A percentile compares a stretch with the other conserved stretches of the same genome.
Conservation (phyloP, 1,284 basidiomycete species). For the Cerioporus squamosus region DNA sequence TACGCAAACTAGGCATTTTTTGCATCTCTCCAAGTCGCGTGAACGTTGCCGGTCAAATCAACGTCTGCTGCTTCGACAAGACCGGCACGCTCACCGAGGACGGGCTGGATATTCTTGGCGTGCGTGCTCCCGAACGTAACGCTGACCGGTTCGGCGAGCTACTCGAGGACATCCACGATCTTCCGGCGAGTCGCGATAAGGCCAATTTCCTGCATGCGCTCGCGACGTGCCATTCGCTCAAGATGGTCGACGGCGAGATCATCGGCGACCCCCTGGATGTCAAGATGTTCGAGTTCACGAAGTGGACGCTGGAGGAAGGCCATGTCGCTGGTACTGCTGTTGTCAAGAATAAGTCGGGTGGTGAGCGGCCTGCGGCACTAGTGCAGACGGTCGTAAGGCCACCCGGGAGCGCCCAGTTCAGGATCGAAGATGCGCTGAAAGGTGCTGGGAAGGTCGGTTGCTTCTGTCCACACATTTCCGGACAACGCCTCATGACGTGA, state of each 20-base stretch:
- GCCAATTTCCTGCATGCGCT: slow-evolving; percentile 91
- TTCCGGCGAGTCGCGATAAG: slow-evolving; percentile 65
- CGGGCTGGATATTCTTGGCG: slow-evolving; percentile 95
- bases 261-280: slow-evolving; percentile 97
- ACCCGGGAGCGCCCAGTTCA: slow-evolving; percentile 88
- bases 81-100: slow-evolving; percentile 99
- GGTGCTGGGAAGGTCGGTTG: slow-evolving; percentile 69
- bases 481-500: not conserved
- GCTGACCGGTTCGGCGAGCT: slow-evolving; percentile 89
- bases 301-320: slow-evolving; percentile 96
- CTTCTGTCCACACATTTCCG: no score
- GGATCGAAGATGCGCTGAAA: slow-evolving; percentile 91
- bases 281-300: slow-evolving; percentile 98
- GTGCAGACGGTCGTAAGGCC: slow-evolving; percentile 98
- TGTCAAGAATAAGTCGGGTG: slow-evolving; percentile 66
- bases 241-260: slow-evolving; percentile 87
- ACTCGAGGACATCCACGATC: slow-evolving; percentile 84
- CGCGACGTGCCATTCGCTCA: slow-evolving; percentile 96
- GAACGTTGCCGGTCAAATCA: slow-evolving; percentile 96
- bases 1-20: slow-evolving; percentile 91
- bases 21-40: slow-evolving; percentile 98
- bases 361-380: slow-evolving; percentile 83
- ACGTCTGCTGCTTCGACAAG: slow-evolving; percentile 99
- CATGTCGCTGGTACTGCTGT: slow-evolving; percentile 68
- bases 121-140: slow-evolving; percentile 80